Conservation (phyloP, 2,329 filamentous ascomycete species). For the Pseudogymnoascus sp. region DNA sequence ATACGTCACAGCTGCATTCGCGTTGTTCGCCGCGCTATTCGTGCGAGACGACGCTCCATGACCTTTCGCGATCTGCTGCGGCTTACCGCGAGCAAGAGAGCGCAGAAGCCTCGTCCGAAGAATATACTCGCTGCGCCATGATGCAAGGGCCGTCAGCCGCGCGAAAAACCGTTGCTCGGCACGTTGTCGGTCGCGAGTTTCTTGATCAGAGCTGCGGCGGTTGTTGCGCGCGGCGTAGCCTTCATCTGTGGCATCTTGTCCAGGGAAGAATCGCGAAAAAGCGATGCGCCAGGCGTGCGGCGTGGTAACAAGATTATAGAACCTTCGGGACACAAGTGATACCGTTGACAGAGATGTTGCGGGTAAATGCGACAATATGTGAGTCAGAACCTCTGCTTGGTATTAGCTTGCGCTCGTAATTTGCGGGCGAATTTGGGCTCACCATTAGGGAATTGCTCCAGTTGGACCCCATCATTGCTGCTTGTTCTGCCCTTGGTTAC, state of each 20-base stretch:
- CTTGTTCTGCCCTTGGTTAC: slow-evolving; percentile 42
- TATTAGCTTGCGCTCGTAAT: slow-evolving; percentile 24
- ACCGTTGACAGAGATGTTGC: slow-evolving; percentile 77
- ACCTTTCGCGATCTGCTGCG: slow-evolving; percentile 49
- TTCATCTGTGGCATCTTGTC: slow-evolving; percentile 50
- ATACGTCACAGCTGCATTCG: slow-evolving; percentile 73
- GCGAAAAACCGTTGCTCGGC: slow-evolving; percentile 75
- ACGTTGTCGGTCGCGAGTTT: slow-evolving; percentile 49
- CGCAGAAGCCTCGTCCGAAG: slow-evolving; percentile 76
- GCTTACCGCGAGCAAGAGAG: slow-evolving; percentile 76
- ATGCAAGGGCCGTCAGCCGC: slow-evolving; percentile 74
- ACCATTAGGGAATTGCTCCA: slow-evolving; percentile 74
- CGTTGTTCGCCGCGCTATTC: slow-evolving; percentile 47
- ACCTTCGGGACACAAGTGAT: slow-evolving; percentile 78
- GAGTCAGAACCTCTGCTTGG: slow-evolving; percentile 75
- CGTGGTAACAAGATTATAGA: slow-evolving; percentile 80
- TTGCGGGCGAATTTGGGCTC: slow-evolving; percentile 26
- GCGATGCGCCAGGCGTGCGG: slow-evolving; percentile 92
- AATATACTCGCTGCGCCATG: slow-evolving; percentile 95
- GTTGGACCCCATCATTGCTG: slow-evolving; percentile 21
- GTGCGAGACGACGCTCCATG: slow-evolving; percentile 47
- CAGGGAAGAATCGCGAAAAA: slow-evolving; percentile 85
- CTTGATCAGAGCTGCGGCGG: slow-evolving; percentile 37
- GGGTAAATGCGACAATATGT: slow-evolving; percentile 83
- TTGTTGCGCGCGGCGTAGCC: slow-evolving; percentile 30